These are phyloP conservation scores for Omphalea diandra DNA, from an alignment of 441 rosid species.

Conservation along the genomic window DNA sequence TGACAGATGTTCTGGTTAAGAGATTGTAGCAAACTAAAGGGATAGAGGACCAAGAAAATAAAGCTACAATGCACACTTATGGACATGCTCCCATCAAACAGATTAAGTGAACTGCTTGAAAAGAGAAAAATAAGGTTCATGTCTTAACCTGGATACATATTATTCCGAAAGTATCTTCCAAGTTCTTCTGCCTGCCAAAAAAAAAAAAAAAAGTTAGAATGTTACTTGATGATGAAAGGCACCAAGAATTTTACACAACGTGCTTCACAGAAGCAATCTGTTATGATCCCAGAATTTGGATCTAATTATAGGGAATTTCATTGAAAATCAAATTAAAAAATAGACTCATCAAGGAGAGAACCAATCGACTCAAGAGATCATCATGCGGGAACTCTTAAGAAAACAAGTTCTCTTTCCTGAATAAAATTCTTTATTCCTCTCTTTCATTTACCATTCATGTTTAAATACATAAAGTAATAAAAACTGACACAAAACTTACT, in stretches of 20 bases:
- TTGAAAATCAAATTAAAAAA: too few species aligned
- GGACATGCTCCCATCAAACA: conserved; percentile 2
- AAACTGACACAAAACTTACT: too few species aligned
- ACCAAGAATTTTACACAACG: not conserved
- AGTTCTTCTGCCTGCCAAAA: conserved; percentile 94
- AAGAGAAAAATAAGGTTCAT: not conserved
- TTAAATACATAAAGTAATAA: too few species aligned
- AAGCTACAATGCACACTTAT: not conserved
- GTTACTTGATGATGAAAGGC: not conserved
- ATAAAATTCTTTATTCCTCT: too few species aligned
- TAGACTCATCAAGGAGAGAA: too few species aligned
- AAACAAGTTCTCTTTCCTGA: too few species aligned
- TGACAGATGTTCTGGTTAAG: not conserved
- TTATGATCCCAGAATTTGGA: too few species aligned
- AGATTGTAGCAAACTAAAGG: not conserved
- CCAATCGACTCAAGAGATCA: too few species aligned
- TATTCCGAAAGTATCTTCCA: conserved; percentile 94
- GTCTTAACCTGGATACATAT: conserved; percentile 94
- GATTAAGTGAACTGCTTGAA: not conserved
- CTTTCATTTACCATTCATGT: too few species aligned
- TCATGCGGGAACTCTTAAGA: too few species aligned
- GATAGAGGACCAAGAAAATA: conserved; percentile 10
- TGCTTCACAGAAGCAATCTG: conserved; percentile 5
- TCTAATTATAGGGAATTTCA: too few species aligned
- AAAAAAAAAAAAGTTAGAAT: conserved; percentile 11